Base-by-base conservation (phyloP, 2,329 filamentous ascomycete species). In the Exophiala lecanii-corni region DNA sequence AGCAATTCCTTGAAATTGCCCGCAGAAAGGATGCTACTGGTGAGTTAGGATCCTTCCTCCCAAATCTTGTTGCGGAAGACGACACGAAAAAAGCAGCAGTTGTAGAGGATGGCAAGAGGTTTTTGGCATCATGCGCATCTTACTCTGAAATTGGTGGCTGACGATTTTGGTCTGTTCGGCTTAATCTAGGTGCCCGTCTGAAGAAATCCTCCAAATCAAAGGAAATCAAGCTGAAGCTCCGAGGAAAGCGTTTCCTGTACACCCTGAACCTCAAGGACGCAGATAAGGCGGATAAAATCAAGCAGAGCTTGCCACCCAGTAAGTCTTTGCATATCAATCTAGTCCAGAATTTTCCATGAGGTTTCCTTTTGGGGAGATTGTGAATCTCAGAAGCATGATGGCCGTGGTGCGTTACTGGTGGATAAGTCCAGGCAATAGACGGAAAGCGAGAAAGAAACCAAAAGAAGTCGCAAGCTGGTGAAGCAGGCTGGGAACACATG, bases 1-100 rank as follows among this genome's bases (percentile, higher is more conserved):
- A 98, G 70, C 71, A 95, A 81, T 98, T 98, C 87, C 94, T 98
- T 74, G 92, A 97, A 85, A 95, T 98, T 82, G 95, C 87, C 84
- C 86, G 91, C 75, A 86, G 92, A 73, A 94, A 95, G 81, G 94
- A 98, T 83, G 92, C 92, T 71, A 94, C 86, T 70, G 95, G 92
- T 98, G 86, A 67, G 89, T 89, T n/a, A n/a, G n/a, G n/a, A n/a
- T n/a, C n/a, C 48, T 48, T 41, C 28, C 35, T 58, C 57, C 20
- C n/a, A 4, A 25, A 7, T 39, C 31, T 41, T 36, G 15, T 30
- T 9, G n/a, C n/a, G n/a, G n/a, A n/a, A n/a, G n/a, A n/a, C n/a
- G n/a, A n/a, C n/a, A n/a, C n/a, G n/a, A n/a, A n/a, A n/a, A n/a
- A n/a, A n/a, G n/a, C n/a, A n/a, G n/a, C n/a, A n/a, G n/a, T n/a